Base-by-base conservation (phyloP, 2,329 filamentous ascomycete species). In the Penicillium sp. region DNA sequence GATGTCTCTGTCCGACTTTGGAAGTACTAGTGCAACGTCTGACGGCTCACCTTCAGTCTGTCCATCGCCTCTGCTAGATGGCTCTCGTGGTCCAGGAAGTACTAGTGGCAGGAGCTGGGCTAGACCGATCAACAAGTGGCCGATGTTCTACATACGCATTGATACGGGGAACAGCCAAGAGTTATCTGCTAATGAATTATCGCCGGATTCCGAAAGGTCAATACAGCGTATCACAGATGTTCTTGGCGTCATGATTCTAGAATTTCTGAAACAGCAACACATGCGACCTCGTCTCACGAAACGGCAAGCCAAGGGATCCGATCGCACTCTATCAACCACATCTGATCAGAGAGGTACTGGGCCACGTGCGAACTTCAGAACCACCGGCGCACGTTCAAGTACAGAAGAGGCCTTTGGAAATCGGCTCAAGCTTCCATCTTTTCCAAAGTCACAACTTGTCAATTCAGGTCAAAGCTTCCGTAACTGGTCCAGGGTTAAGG, bases 111-210 rank as follows among this genome's bases (percentile, higher is more conserved):
- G 74, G 59, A 67, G 66, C 6, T 57, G 69, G 10, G 76, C 74
- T 7, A 91, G 87, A 62, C 77, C 82, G 0, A 72, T 90, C 8
- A 89, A 96, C 59, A 79, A 81, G 41, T 93, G 88, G 82, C 89
- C 91, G 0, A 91, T 91, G 83, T 97, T 95, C 59, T 86, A 84
- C 57, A 69, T 97, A n/a, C 80, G 80, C 23, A 78, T 95, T 28
- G 69, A 74, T 2, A 59, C 77, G 9, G 67, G 73, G n/a, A 64
- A 68, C 14, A 45, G 76, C 10, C 61, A 79, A 1, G 50, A 47
- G 7, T 43, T 62, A 3, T 45, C 49, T 8, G 70, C 77, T 10
- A 71, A 16, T 22, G 45, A 73, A 23, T 24, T 46, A 20, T 42
- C 54, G 28, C 56, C 62, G 3, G 63, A 63, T 26, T 62, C 65